Percentiles rank a stretch among this genome's conserved stretches.
Evolutionary conservation across 768 basidiomycete genomes (phyloP).

Genomic region (Tulasnella sp.): DNA sequence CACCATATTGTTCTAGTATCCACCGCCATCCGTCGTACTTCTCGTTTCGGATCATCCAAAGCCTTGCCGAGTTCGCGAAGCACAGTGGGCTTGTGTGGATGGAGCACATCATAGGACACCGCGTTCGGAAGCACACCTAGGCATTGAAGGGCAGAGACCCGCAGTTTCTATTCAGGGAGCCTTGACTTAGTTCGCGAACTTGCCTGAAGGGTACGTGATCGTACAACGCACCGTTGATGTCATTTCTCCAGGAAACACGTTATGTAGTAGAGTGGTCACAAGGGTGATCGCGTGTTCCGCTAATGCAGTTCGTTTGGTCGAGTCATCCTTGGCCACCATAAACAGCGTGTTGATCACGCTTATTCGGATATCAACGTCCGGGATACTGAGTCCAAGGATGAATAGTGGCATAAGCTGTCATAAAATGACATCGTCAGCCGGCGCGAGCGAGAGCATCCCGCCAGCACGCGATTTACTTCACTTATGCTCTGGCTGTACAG

Average conservation of each 20-base stretch:
- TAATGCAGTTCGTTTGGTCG: slow-evolving; percentile 31
- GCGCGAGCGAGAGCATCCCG: background rate
- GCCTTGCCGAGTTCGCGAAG: slow-evolving; percentile 62
- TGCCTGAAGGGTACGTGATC: background rate
- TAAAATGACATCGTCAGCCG: background rate
- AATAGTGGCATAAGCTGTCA: slow-evolving; percentile 81
- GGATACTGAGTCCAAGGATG: slow-evolving; percentile 70
- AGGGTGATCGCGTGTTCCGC: slow-evolving; percentile 64
- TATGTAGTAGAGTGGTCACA: slow-evolving; percentile 59
- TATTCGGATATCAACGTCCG: slow-evolving; percentile 59
- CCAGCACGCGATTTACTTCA: slow-evolving; percentile 27
- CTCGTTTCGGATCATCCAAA: slow-evolving; percentile 81
- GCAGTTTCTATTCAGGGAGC: slow-evolving; percentile 51
- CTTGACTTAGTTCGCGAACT: too few relatives aligned
- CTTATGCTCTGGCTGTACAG: slow-evolving; percentile 62
- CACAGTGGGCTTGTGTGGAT: slow-evolving; percentile 64
- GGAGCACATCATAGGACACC: slow-evolving; percentile 74
- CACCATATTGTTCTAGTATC: slow-evolving; percentile 47
- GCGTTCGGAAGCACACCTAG: slow-evolving; percentile 61
- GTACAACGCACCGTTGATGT: background rate
- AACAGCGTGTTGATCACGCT: slow-evolving; percentile 75
- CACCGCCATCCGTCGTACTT: slow-evolving; percentile 81
- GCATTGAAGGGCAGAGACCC: slow-evolving; percentile 63
- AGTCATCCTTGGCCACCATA: slow-evolving; percentile 51
- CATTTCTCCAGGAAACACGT: slow-evolving; percentile 29